Conservation (phyloP, 331 rosid species). For the Malus hybrid region DNA sequence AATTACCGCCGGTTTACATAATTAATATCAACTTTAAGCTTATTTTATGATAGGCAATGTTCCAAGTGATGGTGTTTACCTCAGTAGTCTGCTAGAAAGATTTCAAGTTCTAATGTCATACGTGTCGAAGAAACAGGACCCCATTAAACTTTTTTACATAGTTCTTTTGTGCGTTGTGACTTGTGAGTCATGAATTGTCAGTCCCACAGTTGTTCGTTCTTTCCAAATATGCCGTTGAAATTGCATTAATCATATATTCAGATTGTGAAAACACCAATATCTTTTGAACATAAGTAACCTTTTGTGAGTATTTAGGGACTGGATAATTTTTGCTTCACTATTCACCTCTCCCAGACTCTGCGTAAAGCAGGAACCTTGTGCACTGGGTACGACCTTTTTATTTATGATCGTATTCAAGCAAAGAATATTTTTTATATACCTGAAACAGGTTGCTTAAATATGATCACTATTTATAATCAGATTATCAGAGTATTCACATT, state of each 20-base stretch:
- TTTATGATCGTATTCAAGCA: neutral
- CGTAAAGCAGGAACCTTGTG: too few relatives aligned
- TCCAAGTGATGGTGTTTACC: neutral
- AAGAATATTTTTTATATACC: neutral
- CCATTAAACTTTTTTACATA: too few relatives aligned
- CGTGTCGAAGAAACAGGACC: neutral
- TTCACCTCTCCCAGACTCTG: too few relatives aligned
- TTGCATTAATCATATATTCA: too few relatives aligned
- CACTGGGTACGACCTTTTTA: neutral
- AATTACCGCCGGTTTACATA: neutral
- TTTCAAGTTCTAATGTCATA: neutral
- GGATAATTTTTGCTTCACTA: neutral
- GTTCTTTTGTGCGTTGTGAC: too few relatives aligned
- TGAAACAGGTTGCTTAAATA: neutral
- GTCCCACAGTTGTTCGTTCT: too few relatives aligned
- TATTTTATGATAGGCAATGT: neutral
- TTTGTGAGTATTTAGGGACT: too few relatives aligned
- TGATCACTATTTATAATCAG: neutral
- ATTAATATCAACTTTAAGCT: neutral
- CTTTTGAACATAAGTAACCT: too few relatives aligned
- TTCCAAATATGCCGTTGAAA: too few relatives aligned
- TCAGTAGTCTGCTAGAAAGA: neutral
- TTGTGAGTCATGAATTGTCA: too few relatives aligned
- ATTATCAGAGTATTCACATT: neutral
- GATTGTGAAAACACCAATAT: too few relatives aligned